Conservation (phyloP, 139 green algal species). For the Penium margaritaceum region DNA sequence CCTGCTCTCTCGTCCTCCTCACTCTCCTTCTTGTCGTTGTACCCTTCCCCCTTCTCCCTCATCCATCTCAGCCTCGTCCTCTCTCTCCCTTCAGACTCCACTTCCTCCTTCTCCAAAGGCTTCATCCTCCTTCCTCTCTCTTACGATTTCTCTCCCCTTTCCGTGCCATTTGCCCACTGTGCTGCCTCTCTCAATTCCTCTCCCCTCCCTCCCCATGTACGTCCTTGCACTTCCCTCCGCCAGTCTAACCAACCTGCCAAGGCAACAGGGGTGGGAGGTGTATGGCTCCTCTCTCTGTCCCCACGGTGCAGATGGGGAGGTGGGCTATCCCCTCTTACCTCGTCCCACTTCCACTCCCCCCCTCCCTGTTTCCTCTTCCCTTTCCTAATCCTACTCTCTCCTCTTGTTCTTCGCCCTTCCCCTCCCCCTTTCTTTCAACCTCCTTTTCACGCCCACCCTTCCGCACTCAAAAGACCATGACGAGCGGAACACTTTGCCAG, state of each 20-base stretch:
- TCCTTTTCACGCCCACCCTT: too few species aligned
- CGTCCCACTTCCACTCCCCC: neutral
- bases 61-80: constrained; percentile 8
- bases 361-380: neutral
- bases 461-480: too few species aligned
- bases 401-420: neutral
- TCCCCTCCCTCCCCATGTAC: constrained; percentile 8
- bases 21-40: constrained; percentile 1
- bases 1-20: neutral
- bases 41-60: neutral
- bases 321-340: neutral
- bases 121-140: neutral
- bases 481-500: too few species aligned
- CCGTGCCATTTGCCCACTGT: neutral
- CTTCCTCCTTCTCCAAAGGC: neutral
- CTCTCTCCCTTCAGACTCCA: constrained; percentile 15
- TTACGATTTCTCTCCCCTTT: neutral
- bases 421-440: neutral
- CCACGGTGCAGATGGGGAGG: neutral
- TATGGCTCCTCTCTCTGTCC: constrained; percentile 3
- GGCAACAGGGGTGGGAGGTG: neutral
- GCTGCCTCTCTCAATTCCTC: neutral
- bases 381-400: neutral
- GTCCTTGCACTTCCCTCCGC: neutral
- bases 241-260: neutral